Evolutionary conservation across 1,284 basidiomycete genomes (phyloP).

Genomic region (Trametes polyzona): DNA sequence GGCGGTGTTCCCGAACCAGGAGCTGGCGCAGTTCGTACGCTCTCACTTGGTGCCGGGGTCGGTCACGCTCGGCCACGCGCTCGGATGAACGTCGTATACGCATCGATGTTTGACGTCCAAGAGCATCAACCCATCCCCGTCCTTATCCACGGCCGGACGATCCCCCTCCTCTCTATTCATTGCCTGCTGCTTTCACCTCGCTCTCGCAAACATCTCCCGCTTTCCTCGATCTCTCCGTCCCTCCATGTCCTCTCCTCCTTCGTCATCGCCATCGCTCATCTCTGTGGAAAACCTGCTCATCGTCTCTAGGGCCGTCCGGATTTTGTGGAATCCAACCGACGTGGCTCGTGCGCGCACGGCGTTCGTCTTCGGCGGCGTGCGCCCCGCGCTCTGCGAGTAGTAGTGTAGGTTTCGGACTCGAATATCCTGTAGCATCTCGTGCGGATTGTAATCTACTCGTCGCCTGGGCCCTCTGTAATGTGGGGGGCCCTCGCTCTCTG

Average conservation of each 20-base stretch:
- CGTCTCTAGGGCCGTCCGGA: background rate
- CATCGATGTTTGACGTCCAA: too few species aligned
- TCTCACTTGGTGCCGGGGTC: slow-evolving; percentile 20
- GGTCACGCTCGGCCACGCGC: slow-evolving; percentile 28
- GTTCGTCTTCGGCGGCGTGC: background rate
- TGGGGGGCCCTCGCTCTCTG: background rate
- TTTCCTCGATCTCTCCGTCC: background rate
- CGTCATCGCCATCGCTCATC: background rate
- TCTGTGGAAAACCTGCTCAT: background rate
- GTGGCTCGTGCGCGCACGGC: background rate
- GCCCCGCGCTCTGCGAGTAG: background rate
- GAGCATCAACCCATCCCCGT: too few species aligned
- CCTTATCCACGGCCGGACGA: background rate
- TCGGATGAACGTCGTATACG: slow-evolving; percentile 22
- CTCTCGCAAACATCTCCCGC: background rate
- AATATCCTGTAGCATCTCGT: background rate
- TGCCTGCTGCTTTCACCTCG: too few species aligned
- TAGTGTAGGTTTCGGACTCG: background rate
- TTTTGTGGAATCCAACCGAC: background rate
- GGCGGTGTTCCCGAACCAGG: slow-evolving; percentile 18
- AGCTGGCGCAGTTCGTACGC: slow-evolving; percentile 20
- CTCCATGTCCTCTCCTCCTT: background rate
- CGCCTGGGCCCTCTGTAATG: background rate
- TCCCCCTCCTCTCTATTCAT: too few species aligned
- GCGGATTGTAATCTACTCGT: background rate